Conservation (phyloP, 441 rosid species). For the Aquilaria agallochum region DNA sequence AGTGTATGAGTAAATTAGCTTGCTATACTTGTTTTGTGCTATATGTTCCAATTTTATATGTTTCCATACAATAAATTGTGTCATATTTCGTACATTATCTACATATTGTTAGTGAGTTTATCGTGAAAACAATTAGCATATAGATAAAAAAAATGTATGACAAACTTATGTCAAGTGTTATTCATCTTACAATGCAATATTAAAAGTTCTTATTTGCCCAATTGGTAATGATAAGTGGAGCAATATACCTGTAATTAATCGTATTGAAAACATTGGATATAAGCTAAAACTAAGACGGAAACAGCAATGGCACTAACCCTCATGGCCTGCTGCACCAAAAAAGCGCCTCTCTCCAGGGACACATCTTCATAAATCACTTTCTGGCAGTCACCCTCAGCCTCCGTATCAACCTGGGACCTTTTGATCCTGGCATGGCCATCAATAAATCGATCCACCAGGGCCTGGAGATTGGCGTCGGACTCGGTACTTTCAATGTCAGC, state of each 20-base stretch:
- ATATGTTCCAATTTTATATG: too few relatives aligned
- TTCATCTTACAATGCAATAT: too few relatives aligned
- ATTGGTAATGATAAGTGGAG: not conserved
- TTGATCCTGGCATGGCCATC: slow-evolving; percentile 98
- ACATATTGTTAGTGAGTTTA: too few relatives aligned
- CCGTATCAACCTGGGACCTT: slow-evolving; percentile 50
- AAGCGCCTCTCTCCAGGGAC: slow-evolving; percentile 94
- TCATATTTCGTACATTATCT: too few relatives aligned
- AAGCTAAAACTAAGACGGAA: not conserved
- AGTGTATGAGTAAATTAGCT: too few relatives aligned
- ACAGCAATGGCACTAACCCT: slow-evolving; percentile 52
- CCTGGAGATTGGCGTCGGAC: slow-evolving; percentile 71
- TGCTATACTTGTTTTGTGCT: too few relatives aligned
- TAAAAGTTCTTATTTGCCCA: too few relatives aligned
- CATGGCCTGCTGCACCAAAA: slow-evolving; percentile 97
- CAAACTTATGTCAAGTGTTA: too few relatives aligned
- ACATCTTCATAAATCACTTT: slow-evolving; percentile 87
- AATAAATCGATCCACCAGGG: slow-evolving; percentile 77
- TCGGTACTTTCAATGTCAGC: slow-evolving; percentile 89
- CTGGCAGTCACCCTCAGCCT: slow-evolving; percentile 43
- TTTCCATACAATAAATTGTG: too few relatives aligned
- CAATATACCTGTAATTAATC: not conserved
- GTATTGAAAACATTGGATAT: not conserved
- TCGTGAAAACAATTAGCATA: too few relatives aligned
- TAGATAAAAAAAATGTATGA: too few relatives aligned